Evolutionary conservation across 1,284 basidiomycete genomes (phyloP).

Genomic region (Serendipita sp.): DNA sequence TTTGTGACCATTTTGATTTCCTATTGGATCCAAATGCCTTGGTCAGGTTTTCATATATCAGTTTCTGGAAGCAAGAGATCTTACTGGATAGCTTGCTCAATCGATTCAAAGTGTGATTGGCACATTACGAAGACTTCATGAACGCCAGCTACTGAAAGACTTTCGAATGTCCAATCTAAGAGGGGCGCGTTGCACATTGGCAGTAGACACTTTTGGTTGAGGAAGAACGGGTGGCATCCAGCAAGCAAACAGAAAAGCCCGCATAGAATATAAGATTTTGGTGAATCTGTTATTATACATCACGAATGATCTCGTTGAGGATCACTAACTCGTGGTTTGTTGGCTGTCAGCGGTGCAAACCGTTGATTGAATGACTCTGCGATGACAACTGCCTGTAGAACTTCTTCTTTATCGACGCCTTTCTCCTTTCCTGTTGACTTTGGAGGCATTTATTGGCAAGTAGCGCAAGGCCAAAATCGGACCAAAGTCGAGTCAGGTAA

Average conservation of each 20-base stretch:
- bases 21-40: constrained; percentile 23
- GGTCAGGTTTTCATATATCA: constrained; percentile 1
- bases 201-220: constrained; percentile 57
- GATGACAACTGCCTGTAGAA: constrained; percentile 82
- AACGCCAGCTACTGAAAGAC: constrained; percentile 80
- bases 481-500: constrained; percentile 35
- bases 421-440: constrained; percentile 25
- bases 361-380: constrained; percentile 92
- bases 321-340: constrained; percentile 62
- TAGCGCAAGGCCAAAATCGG: constrained; percentile 1
- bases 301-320: constrained; percentile 7
- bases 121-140: constrained; percentile 93
- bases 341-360: constrained; percentile 74
- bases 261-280: neutral
- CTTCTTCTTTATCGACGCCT: constrained; percentile 33
- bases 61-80: constrained; percentile 19
- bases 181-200: constrained; percentile 90
- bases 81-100: constrained; percentile 69
- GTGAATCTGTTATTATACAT: constrained; percentile 4
- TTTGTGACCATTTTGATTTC: constrained; percentile 67
- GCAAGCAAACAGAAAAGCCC: neutral
- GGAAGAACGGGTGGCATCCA: neutral
- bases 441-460: constrained; percentile 37
- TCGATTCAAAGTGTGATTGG: constrained; percentile 71
- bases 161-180: constrained; percentile 93